Evolutionary conservation across 2,329 filamentous ascomycete genomes (phyloP), one percentile per base, ranked within the genome.

Genomic region (Emydomyces testavorans): DNA sequence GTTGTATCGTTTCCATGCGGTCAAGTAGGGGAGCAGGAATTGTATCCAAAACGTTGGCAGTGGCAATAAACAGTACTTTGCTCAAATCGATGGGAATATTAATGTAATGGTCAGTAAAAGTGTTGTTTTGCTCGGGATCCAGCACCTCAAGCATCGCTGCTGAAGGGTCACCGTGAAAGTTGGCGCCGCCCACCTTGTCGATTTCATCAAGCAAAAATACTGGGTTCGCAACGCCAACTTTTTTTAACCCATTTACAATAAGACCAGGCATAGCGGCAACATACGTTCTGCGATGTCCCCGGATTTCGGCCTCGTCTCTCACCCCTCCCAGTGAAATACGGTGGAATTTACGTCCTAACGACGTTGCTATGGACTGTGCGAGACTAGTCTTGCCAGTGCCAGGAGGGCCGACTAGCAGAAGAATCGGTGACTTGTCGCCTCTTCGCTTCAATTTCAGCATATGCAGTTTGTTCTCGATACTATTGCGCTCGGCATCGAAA

Each of bases 241-340:
- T 98, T 69, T 92, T 89, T 48, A 98, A 65, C 0, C 90, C 92
- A 62, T 88, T 89, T 24, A 96, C 89, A 50, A 98, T 84, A 48
- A 96, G 73, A 46, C 92, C 92, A 7, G 92, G 92, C 90, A 98
- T 95, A n/a, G 92, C 92, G 18, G 92, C 92, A 50, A 98, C 92
- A 61, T 98, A 98, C 0, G 92, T 98, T 57, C 92, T 77, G 48
- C 92, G 78, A 66, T 98, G 92, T 7, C 92, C 92, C 51, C 92
- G 79, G 51, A 98, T 96, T 68, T 98, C 92, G 13, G 92, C 92
- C 65, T 98, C 92, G 59, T 98, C 92, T 47, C 92, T 77, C 2
- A 98, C 90, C 57, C 92, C 92, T 52, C 92, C 92, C 3, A 98
- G 80, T 2, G 92, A 96, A 58, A 98, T 95, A 38, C 92, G 81